Evolutionary conservation across 257 asterid genomes (phyloP), one percentile per base, ranked within the genome.

Genomic region (Cinchona pubescens): DNA sequence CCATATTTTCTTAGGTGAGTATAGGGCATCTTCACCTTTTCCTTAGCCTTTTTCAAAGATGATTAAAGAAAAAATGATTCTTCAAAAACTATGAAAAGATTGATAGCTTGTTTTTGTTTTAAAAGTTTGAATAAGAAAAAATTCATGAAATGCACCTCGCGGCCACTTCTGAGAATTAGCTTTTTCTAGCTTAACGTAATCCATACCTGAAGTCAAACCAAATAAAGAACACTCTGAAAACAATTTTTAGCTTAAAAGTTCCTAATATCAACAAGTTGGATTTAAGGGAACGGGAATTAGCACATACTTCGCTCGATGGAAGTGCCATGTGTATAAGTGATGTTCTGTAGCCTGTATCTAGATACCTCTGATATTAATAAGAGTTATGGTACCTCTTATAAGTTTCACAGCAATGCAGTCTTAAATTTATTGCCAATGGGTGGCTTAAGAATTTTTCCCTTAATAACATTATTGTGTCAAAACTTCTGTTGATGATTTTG

Each of bases 401-500:
- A 56, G 14, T 56, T 56, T n/a, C 29, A 23, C 18, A 55, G n/a
- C 15, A 19, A 29, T 5, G n/a, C n/a, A 58, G 30, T 25, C 45
- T 7, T 2, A 56, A 19, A 71, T 35, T 42, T 53, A 11, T 37
- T 18, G 6, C 43, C 10, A 21, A 71, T 55, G 4, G 61, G 67
- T 56, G 7, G 37, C 7, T 58, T 42, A 49, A 56, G 42, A 34
- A 40, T 37, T 25, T 40, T 32, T 30, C 1, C 6, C 21, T 58
- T 14, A 5, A 16, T n/a, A 1, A 3, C 4, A 27, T 48, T 51
- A 27, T 56, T 58, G 23, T 46, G 6, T 55, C 4, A 25, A 34
- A 45, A 12, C 34, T 71, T 60, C n/a, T 40, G 38, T 16, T 55
- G 25, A 65, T 73, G 34, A 48, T 29, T 82, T 49, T 85, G 77